Evolutionary conservation across 225 moss, liverwort and hornwort species (phyloP).

Genomic region (Climacium dendroides): DNA sequence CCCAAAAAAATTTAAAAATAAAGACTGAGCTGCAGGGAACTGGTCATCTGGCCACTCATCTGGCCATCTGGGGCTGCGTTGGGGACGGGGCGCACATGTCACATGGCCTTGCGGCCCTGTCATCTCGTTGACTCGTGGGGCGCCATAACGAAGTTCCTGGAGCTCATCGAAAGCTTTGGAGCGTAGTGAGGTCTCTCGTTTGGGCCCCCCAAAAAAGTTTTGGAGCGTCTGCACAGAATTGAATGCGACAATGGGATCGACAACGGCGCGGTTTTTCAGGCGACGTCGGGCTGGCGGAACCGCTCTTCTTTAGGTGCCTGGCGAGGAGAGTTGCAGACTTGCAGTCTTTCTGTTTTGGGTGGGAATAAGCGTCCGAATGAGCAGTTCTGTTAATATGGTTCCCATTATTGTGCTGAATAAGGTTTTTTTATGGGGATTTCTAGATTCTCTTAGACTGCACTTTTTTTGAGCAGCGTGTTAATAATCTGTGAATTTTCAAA

Average conservation of each 20-base stretch:
- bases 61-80: not conserved
- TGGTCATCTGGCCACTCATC: not conserved
- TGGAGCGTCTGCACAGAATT: not conserved
- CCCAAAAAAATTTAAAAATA: too few species aligned
- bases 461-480: not conserved
- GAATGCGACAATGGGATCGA: not conserved
- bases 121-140: not conserved
- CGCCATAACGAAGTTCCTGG: not conserved
- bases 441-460: not conserved
- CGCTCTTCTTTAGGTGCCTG: not conserved
- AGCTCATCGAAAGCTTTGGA: not conserved
- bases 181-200: not conserved
- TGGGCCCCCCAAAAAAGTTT: not conserved
- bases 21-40: not conserved
- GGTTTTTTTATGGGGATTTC: not conserved
- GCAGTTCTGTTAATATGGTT: not conserved
- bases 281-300: not conserved
- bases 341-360: not conserved
- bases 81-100: not conserved
- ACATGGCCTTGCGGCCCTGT: not conserved
- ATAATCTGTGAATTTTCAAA: not conserved
- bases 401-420: too few species aligned
- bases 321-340: not conserved
- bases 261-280: not conserved
- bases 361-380: not conserved